phyloP scores from a whole-genome alignment of 2,329 filamentous ascomycete species.

The Golovinomyces cichoracearum region DNA sequence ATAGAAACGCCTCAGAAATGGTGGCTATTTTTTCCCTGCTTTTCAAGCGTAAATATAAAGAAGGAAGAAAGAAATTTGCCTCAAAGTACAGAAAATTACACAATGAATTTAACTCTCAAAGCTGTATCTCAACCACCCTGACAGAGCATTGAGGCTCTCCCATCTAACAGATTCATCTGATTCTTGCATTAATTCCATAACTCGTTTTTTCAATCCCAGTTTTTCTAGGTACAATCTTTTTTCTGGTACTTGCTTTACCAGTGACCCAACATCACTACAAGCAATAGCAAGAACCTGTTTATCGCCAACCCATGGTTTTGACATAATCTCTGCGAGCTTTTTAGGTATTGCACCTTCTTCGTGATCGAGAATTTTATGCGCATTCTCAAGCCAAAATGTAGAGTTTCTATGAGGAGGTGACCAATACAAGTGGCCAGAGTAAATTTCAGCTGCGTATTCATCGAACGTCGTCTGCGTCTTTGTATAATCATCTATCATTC shows the following conservation, averaged over 20 bases:
- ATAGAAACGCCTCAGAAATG: background rate
- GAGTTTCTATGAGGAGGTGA: slow-evolving; percentile 47
- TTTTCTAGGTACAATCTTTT: slow-evolving; percentile 39
- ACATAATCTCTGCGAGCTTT: slow-evolving; percentile 40
- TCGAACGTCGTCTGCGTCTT: slow-evolving; percentile 30
- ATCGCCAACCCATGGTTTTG: slow-evolving; percentile 41
- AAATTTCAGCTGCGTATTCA: slow-evolving; percentile 36
- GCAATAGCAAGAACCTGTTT: slow-evolving; percentile 50
- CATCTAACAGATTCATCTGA: slow-evolving; percentile 43
- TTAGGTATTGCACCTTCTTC: slow-evolving; percentile 36
- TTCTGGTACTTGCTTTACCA: slow-evolving; percentile 47
- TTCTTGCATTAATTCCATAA: slow-evolving; percentile 50
- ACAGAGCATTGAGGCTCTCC: slow-evolving; percentile 48
- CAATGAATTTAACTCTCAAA: slow-evolving; percentile 21
- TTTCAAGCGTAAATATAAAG: background rate
- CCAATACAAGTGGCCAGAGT: slow-evolving; percentile 45
- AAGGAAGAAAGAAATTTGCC: background rate
- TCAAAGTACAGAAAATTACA: background rate
- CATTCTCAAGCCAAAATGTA: slow-evolving; percentile 49
- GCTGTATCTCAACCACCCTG: slow-evolving; percentile 49
- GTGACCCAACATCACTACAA: slow-evolving; percentile 43
- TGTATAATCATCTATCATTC: slow-evolving; percentile 39
- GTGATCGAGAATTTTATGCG: slow-evolving; percentile 40
- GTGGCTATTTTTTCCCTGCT: background rate
- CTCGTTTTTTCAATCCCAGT: slow-evolving; percentile 37